Conservation (phyloP, 805 yeast species). For the Lipomyces orientalis region DNA sequence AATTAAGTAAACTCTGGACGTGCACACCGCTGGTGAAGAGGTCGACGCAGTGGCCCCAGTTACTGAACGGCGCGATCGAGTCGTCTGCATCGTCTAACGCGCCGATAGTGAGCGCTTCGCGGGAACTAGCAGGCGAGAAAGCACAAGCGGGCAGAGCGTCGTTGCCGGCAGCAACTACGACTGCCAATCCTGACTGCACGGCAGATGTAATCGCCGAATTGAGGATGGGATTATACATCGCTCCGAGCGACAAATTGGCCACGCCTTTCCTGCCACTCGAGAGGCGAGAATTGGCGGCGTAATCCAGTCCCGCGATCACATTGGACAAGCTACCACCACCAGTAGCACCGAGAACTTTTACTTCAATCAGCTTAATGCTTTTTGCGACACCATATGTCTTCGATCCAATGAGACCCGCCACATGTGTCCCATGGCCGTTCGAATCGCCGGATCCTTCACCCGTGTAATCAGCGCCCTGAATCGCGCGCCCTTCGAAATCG, state of each 20-base stretch:
- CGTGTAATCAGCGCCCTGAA: conserved; percentile 55
- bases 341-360: conserved; percentile 69
- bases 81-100: conserved; percentile 82
- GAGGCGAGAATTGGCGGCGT: conserved; percentile 43
- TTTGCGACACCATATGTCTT: conserved; percentile 83
- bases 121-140: conserved; percentile 85
- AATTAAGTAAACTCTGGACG: conserved; percentile 61
- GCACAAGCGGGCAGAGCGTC: conserved; percentile 76
- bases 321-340: conserved; percentile 67
- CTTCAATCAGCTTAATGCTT: conserved; percentile 64
- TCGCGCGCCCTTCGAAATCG: conserved; percentile 54
- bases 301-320: conserved; percentile 48
- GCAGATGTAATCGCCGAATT: conserved; percentile 82
- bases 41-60: conserved; percentile 93
- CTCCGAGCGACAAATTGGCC: conserved; percentile 82
- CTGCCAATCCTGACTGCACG: conserved; percentile 64
- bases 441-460: conserved; percentile 62
- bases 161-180: conserved; percentile 80
- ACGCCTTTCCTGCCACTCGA: conserved; percentile 55
- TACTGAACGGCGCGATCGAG: conserved; percentile 76
- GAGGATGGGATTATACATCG: conserved; percentile 66
- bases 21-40: conserved; percentile 87
- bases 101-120: conserved; percentile 77
- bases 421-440: conserved; percentile 95
- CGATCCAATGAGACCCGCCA: conserved; percentile 87